Evolutionary conservation across 169 alveolate genomes (phyloP), one percentile per base, ranked within the genome.

Genomic region (Plasmodium falciparum): DNA sequence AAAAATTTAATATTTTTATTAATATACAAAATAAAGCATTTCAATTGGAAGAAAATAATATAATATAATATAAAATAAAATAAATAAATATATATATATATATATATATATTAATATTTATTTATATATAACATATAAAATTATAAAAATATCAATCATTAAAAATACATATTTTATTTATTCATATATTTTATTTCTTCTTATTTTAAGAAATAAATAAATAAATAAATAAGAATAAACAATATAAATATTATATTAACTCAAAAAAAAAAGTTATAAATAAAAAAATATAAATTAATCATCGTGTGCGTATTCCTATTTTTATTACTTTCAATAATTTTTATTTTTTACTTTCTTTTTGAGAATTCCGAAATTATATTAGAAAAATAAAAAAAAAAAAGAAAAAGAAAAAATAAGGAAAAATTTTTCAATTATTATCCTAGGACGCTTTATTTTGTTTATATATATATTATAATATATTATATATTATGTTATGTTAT

Each of bases 281-380:
- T 11, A 11, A 15, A 65, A 26, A 26, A 9, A 65, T 7, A 39
- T 65, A 29, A 65, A 15, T 29, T 29, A 29, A 15, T 65, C 56
- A 29, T 26, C 50, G 73, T 65, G 73, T 65, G 73, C 73, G 54
- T 39, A 65, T 29, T 9, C 43, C 26, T 65, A 29, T 65, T 65
- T 65, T 65, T 65, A 29, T 29, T 24, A 3, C 45, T 33, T 33
- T 33, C 45, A 33, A 33, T 33, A 5, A 33, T 33, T 33, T 33
- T 33, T 33, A 33, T 4, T 33, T 33, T 33, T 33, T 33, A 33
- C 45, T 33, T 33, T 33, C 4, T 33, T 33, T 33, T 24, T 24
- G 45, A 33, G 45, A 33, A 33, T 33, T 33, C 45, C 45, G 45
- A 33, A 33, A 33, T 33, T 33, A 33, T 33, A 33, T 2, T 33